Conservation (phyloP, 2,329 filamentous ascomycete species). For the Colletotrichum tabaci region DNA sequence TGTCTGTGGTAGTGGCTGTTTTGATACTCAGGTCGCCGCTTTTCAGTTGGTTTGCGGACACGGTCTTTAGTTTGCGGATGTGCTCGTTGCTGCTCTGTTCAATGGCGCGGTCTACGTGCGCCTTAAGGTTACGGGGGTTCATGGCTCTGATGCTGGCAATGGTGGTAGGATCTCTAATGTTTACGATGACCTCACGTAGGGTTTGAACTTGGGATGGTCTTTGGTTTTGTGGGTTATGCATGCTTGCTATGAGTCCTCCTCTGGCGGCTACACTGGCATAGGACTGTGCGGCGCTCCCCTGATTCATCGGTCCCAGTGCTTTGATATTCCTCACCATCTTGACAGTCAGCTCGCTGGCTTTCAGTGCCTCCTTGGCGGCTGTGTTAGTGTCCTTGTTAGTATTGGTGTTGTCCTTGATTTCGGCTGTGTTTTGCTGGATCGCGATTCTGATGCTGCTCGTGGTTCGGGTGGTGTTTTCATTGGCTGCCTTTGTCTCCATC, state of each 20-base stretch:
- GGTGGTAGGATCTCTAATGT: neutral
- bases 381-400: neutral
- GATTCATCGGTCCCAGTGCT: neutral
- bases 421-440: neutral
- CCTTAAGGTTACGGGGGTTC: neutral
- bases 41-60: constrained; percentile 13
- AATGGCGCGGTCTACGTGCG: neutral
- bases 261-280: neutral
- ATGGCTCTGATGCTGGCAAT: neutral
- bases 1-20: constrained; percentile 13
- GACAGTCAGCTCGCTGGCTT: neutral
- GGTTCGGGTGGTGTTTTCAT: constrained; percentile 12
- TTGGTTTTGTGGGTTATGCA: neutral
- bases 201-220: neutral
- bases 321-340: neutral
- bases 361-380: neutral
- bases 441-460: constrained; percentile 23
- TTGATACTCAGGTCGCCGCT: constrained; percentile 18
- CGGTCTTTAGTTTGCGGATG: constrained; percentile 3
- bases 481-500: constrained; percentile 19
- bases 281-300: neutral
- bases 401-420: neutral
- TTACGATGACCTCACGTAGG: neutral
- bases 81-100: constrained; percentile 38
- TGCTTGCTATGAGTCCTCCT: neutral